Evolutionary conservation across 2,329 filamentous ascomycete genomes (phyloP).

Genomic region (Beauveria varroae): DNA sequence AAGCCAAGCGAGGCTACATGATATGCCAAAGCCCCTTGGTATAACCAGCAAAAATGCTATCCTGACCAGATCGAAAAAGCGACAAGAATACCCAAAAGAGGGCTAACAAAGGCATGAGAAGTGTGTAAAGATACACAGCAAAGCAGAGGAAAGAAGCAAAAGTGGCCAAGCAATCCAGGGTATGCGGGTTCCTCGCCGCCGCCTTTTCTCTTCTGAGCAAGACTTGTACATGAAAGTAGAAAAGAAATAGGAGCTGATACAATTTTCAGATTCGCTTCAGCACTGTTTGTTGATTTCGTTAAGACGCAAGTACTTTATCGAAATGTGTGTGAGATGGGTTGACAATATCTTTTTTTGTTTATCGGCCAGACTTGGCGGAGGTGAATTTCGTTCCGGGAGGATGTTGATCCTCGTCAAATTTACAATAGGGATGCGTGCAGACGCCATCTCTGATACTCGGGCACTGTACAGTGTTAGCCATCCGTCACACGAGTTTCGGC

Average conservation of each 20-base stretch:
- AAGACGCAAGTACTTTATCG: not conserved
- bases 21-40: not conserved
- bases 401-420: conserved; percentile 45
- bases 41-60: not conserved
- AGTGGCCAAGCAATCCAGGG: not conserved
- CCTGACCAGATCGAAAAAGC: not conserved
- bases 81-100: not conserved
- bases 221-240: not conserved
- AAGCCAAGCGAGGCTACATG: not conserved
- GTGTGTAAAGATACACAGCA: not conserved
- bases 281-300: not conserved
- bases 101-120: not conserved
- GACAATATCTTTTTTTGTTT: not conserved
- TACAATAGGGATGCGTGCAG: conserved; percentile 49
- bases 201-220: not conserved
- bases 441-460: conserved; percentile 43
- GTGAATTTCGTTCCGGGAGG: conserved; percentile 46
- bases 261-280: not conserved
- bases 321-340: not conserved
- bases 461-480: conserved; percentile 33
- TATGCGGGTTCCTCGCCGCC: not conserved
- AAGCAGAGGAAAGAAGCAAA: not conserved
- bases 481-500: not conserved
- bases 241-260: not conserved
- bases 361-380: not conserved